Evolutionary conservation across 148 eudicot species (phyloP).

Genomic region (Dianthus caryophyllus): DNA sequence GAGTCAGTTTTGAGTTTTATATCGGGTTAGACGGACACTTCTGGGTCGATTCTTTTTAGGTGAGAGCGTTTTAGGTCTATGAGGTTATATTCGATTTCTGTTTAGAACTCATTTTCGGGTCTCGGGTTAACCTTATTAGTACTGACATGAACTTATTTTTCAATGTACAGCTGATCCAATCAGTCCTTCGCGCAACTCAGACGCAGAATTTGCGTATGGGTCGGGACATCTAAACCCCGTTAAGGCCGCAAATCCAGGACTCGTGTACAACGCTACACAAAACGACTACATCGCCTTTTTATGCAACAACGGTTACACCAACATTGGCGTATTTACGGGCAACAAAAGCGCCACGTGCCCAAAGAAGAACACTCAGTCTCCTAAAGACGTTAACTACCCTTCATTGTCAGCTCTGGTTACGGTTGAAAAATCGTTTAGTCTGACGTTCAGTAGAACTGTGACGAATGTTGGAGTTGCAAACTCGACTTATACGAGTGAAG

Average conservation of each 20-base stretch:
- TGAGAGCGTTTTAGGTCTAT: too few species aligned
- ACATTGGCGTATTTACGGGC: not conserved
- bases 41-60: too few species aligned
- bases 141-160: not conserved
- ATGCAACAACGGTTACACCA: conserved; percentile 26
- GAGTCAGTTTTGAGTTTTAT: too few species aligned
- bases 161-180: not conserved
- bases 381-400: conserved; percentile 53
- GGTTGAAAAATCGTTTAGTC: not conserved
- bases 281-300: conserved; percentile 34
- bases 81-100: too few species aligned
- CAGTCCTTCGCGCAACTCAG: not conserved
- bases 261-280: conserved; percentile 35
- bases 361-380: not conserved
- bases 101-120: too few species aligned
- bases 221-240: conserved; percentile 26
- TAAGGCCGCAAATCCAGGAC: conserved; percentile 45
- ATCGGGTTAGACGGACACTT: too few species aligned
- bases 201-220: conserved; percentile 4
- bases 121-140: too few species aligned
- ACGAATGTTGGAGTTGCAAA: conserved; percentile 50
- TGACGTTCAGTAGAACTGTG: conserved; percentile 38
- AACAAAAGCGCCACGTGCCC: conserved; percentile 18
- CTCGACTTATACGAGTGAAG: conserved; percentile 36
- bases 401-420: conserved; percentile 28